Evolutionary conservation across 2,329 filamentous ascomycete genomes (phyloP).

Genomic region (Lachnellula subtilissima): DNA sequence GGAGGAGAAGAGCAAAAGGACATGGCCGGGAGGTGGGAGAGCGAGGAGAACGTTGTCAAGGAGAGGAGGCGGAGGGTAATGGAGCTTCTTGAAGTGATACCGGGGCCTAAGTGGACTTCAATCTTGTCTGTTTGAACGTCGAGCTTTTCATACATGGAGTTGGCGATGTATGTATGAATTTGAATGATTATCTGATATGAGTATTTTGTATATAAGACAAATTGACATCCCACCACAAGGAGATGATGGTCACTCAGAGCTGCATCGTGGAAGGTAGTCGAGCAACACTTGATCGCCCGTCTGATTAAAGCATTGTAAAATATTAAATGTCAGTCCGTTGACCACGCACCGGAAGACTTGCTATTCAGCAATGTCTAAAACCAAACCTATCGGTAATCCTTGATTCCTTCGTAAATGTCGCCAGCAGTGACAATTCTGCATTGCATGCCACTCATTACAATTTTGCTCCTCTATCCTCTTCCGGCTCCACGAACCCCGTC

Average conservation of each 20-base stretch:
- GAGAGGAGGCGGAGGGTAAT: constrained; percentile 26
- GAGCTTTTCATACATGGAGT: neutral
- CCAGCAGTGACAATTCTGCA: neutral
- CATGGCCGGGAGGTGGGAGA: constrained; percentile 31
- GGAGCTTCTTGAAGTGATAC: constrained; percentile 19
- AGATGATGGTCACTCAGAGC: no score
- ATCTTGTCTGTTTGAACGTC: neutral
- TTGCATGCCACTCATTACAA: neutral
- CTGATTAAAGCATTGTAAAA: neutral
- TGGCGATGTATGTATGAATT: neutral
- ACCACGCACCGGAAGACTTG: no score
- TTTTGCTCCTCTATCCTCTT: neutral
- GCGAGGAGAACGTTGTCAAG: constrained; percentile 30
- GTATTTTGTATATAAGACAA: no score
- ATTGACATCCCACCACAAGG: no score
- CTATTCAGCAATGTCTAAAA: neutral
- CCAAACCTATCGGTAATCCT: neutral
- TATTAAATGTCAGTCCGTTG: no score
- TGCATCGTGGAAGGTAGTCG: neutral
- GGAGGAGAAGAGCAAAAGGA: constrained; percentile 20
- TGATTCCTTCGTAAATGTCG: neutral
- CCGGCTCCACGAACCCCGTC: neutral
- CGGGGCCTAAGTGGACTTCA: neutral
- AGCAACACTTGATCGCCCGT: neutral
- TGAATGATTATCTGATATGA: no score